Conservation (phyloP, 768 basidiomycete species). For the Lentinula detonsa region DNA sequence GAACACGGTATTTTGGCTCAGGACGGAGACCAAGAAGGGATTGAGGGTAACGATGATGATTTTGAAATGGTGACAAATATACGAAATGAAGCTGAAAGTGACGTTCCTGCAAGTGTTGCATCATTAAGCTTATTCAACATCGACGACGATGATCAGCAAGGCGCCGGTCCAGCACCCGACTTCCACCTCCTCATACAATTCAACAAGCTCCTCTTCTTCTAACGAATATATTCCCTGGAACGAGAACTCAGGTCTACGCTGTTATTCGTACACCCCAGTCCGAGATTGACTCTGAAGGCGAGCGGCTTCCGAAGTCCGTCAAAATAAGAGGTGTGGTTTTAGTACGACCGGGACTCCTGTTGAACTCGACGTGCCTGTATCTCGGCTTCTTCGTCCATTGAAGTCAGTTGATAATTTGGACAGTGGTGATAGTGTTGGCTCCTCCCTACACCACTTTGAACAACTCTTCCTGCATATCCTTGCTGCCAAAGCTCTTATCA, state of each 20-base stretch:
- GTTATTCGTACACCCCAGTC: not conserved
- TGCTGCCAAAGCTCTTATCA: no score
- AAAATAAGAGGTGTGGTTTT: not conserved
- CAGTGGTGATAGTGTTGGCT: not conserved
- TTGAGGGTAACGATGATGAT: not conserved
- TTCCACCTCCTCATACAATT: not conserved
- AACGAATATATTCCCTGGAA: not conserved
- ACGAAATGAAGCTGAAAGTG: not conserved
- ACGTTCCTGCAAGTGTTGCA: not conserved
- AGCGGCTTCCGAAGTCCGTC: not conserved
- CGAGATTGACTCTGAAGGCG: no score
- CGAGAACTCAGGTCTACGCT: constrained; percentile 3
- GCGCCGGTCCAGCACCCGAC: not conserved
- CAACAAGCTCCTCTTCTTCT: constrained; percentile 2
- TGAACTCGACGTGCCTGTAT: not conserved
- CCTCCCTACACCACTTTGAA: not conserved
- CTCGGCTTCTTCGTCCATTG: not conserved
- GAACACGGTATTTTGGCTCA: no score
- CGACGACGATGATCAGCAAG: not conserved
- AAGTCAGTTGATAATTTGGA: not conserved
- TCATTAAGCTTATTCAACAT: not conserved
- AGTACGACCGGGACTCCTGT: not conserved
- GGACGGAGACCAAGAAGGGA: not conserved
- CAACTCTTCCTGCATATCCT: not conserved
- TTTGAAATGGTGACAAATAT: not conserved